Base-by-base conservation (phyloP, 1,284 basidiomycete genomes). In the Coriolopsis trogii region DNA sequence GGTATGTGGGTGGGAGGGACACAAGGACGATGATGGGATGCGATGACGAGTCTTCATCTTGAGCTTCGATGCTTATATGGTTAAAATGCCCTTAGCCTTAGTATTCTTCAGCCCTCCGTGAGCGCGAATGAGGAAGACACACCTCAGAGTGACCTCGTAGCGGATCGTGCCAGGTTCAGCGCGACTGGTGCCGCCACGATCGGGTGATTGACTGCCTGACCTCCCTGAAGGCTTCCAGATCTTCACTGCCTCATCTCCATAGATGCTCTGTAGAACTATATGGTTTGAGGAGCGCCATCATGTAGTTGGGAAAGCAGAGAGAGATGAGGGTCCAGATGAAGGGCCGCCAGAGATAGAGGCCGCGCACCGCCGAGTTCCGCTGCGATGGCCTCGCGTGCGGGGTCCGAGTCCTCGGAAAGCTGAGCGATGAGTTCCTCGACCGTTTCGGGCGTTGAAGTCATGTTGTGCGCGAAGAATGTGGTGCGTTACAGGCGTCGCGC, bases 181-280 rank as follows among this genome's bases (percentile, higher is more conserved):
- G 4, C 33, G 29, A 13, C 34, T 44, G 15, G 36, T 15, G 8
- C 26, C 43, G 62, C 62, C 57, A 66, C 51, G 63, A 63, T 50
- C 46, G 6, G 54, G 50, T 9, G 54, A 55, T 36, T 44, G 46
- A 24, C 49, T 56, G 1, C 46, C 18, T 1, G 55, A 41, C 0
- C 42, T 48, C 8, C 33, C 43, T 2, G 51, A n/a, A 42, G 73
- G 70, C 47, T 69, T 72, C 81, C 82, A 89, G 23, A 82, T 64
- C 16, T 71, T 73, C 25, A 93, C 73, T 6, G 84, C 73, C 24
- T 80, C 73, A 13, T 87, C 82, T 26, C 90, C 89, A 63, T 94
- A 95, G 64, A 95, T 95, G 13, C 91, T 89, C 62, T 85, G 82
- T 6, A 95, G 76, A 15, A 91, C 91, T 89, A 66, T 30, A 36